Evolutionary conservation across 2,329 filamentous ascomycete genomes (phyloP).

Genomic region (Ophiostoma triangulosporum): DNA sequence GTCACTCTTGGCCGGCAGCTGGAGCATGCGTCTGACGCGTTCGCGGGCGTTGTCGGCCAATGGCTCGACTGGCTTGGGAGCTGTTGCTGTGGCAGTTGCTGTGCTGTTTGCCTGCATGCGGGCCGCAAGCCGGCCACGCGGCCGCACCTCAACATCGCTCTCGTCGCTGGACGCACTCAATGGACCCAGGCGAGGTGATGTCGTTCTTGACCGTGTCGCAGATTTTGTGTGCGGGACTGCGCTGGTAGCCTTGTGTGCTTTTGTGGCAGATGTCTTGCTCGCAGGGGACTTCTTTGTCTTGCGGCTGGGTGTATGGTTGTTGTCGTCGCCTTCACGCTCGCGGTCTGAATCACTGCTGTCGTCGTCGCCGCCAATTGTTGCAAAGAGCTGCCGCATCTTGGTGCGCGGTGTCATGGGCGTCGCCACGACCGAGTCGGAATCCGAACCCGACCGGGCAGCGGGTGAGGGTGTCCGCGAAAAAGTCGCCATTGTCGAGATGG

Average conservation of each 20-base stretch:
- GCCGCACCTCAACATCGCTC: constrained; percentile 38
- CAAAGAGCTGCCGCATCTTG: constrained; percentile 37
- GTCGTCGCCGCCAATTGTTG: constrained; percentile 6
- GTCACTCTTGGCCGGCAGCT: constrained; percentile 18
- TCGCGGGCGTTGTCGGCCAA: constrained; percentile 24
- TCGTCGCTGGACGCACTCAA: constrained; percentile 12
- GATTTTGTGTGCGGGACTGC: constrained; percentile 1
- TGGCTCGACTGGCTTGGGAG: constrained; percentile 11
- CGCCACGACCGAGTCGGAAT: constrained; percentile 26
- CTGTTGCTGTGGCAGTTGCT: neutral
- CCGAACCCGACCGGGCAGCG: constrained; percentile 31
- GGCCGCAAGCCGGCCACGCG: constrained; percentile 50
- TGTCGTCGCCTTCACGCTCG: constrained; percentile 6
- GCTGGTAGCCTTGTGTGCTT: neutral
- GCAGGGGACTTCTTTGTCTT: neutral
- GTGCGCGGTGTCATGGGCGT: constrained; percentile 38
- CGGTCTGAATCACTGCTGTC: constrained; percentile 5
- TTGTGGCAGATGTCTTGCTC: neutral
- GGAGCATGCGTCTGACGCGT: constrained; percentile 30
- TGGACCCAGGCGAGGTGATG: neutral
- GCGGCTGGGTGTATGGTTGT: constrained; percentile 2
- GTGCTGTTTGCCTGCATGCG: constrained; percentile 37
- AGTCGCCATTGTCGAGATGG: constrained; percentile 6
- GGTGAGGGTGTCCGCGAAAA: constrained; percentile 15
- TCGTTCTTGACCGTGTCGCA: neutral